Conservation (phyloP, 768 basidiomycete species). For the Cubamyces sp. region DNA sequence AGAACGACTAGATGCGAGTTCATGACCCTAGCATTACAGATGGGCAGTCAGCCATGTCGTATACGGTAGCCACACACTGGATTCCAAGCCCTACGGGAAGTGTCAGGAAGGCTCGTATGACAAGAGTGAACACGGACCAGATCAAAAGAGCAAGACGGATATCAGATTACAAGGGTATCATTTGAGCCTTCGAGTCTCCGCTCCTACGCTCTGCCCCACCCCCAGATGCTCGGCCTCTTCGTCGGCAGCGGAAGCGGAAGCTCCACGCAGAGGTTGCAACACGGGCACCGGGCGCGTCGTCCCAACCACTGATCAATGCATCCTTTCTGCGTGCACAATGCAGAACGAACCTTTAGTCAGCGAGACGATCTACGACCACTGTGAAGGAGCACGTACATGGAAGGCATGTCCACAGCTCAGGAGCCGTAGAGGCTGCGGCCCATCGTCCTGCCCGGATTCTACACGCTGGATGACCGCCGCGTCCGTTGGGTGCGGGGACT, state of each 20-base stretch:
- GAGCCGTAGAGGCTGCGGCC: constrained; percentile 73
- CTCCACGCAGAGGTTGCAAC: background rate
- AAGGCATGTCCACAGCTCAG: constrained; percentile 86
- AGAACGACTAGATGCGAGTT: too few species aligned
- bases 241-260: background rate
- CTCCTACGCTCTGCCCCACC: background rate
- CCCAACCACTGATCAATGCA: constrained; percentile 8
- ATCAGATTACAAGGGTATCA: too few species aligned
- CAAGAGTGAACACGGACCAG: too few species aligned
- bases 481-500: background rate
- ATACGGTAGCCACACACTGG: too few species aligned
- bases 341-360: background rate
- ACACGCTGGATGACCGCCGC: background rate
- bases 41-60: too few species aligned
- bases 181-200: too few species aligned
- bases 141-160: too few species aligned
- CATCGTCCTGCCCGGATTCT: constrained; percentile 48
- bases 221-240: background rate
- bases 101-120: too few species aligned
- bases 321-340: constrained; percentile 2
- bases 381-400: constrained; percentile 60
- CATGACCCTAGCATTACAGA: too few species aligned
- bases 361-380: too few species aligned
- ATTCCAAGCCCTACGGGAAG: too few species aligned
- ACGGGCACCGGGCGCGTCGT: background rate